Evolutionary conservation across 140 eudicot species (phyloP).

Genomic region (Oenanthe javanica): DNA sequence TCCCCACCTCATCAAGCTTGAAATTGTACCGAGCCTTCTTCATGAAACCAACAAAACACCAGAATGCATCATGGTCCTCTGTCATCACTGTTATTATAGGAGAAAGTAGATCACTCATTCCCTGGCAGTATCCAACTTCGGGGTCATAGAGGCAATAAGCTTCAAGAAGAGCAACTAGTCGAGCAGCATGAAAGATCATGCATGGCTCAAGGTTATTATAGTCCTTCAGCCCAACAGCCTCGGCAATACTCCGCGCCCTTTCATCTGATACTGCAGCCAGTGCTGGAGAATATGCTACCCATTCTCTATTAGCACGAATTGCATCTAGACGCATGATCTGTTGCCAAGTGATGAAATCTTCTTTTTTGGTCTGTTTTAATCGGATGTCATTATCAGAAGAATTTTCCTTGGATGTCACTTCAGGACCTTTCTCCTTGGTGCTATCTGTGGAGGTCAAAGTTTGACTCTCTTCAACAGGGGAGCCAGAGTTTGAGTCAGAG

Average conservation of each 20-base stretch:
- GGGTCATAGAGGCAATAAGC: conserved; percentile 46
- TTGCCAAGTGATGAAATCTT: conserved; percentile 50
- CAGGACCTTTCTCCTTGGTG: conserved; percentile 18
- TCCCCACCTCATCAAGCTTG: conserved; percentile 52
- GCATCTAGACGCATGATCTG: conserved; percentile 53
- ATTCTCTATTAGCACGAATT: conserved; percentile 44
- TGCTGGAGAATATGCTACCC: conserved; percentile 30
- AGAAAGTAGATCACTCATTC: conserved; percentile 57
- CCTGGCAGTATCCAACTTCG: conserved; percentile 54
- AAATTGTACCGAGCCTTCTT: conserved; percentile 51
- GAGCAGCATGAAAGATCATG: conserved; percentile 46
- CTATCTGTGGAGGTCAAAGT: conserved; percentile 24
- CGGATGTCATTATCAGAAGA: conserved; percentile 18
- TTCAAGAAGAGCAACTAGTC: conserved; percentile 49
- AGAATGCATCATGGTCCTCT: conserved; percentile 52
- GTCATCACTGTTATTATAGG: conserved; percentile 38
- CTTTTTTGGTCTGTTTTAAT: conserved; percentile 17
- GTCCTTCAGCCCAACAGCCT: conserved; percentile 43
- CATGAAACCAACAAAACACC: conserved; percentile 60
- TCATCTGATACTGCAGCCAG: conserved; percentile 36
- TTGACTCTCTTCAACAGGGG: conserved; percentile 32
- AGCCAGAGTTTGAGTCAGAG: conserved; percentile 23
- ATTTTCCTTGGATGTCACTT: conserved; percentile 15
- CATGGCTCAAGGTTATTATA: conserved; percentile 34
- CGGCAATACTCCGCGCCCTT: conserved; percentile 34